Percentiles rank a stretch among this genome's conserved stretches.
phyloP scores from a whole-genome alignment of 441 rosid genomes.

The Lepidium campestre region DNA sequence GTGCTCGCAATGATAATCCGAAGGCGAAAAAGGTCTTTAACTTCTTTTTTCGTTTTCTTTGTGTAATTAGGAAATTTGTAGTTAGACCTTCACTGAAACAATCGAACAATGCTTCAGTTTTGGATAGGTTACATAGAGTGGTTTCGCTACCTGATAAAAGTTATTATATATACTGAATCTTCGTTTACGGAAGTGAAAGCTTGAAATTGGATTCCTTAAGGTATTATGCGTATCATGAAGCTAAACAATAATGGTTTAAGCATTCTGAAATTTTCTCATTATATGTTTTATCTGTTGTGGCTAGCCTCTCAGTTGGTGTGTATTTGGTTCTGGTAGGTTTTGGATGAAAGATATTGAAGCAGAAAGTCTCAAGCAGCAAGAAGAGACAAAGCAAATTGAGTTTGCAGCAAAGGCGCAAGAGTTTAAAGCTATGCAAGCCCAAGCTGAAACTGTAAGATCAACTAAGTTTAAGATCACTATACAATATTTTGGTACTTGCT shows the following conservation, averaged over 20 bases:
- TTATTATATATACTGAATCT: background rate
- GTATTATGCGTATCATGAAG: background rate
- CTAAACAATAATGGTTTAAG: background rate
- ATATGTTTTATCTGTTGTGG: background rate
- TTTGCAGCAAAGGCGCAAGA: constrained; percentile 59
- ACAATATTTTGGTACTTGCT: background rate
- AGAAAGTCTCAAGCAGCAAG: constrained; percentile 63
- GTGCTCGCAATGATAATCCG: constrained; percentile 63
- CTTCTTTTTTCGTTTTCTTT: background rate
- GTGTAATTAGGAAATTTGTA: background rate
- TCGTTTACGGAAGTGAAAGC: background rate
- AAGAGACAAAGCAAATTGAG: constrained; percentile 71
- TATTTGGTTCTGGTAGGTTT: constrained; percentile 42
- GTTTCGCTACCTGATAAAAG: background rate
- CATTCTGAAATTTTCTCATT: background rate
- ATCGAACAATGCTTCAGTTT: background rate
- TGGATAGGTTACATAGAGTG: background rate
- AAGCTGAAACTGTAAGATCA: constrained; percentile 75
- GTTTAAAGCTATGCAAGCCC: constrained; percentile 82
- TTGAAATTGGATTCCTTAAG: background rate
- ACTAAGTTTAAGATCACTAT: background rate
- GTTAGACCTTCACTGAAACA: background rate
- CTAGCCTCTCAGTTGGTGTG: background rate
- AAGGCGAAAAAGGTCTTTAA: constrained; percentile 72
- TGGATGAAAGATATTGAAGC: too few relatives aligned